phyloP scores from a whole-genome alignment of 805 yeast genomes.

The Yarrowia bubula region DNA sequence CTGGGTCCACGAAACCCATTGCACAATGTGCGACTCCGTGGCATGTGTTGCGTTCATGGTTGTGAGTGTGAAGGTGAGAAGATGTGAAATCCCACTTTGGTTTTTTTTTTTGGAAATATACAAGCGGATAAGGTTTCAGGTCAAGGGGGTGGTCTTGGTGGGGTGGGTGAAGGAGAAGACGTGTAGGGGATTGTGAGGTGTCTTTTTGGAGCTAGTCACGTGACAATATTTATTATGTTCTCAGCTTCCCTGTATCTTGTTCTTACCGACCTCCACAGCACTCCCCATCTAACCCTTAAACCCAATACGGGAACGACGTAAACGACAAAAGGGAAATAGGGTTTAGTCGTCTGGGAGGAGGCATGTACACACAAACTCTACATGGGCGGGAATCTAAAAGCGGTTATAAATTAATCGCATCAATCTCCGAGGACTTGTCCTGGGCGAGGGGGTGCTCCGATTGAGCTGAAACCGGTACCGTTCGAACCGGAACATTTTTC shows the following conservation, averaged over 20 bases:
- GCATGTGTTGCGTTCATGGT: slow-evolving; percentile 14
- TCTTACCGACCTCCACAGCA: neutral
- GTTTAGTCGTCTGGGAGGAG: neutral
- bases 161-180: neutral
- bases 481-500: neutral
- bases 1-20: slow-evolving; percentile 25
- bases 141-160: neutral
- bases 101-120: neutral
- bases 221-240: neutral
- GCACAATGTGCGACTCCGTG: slow-evolving; percentile 24
- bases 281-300: neutral
- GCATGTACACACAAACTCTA: slow-evolving; percentile 17
- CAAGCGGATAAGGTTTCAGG: neutral
- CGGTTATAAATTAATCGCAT: slow-evolving; percentile 1
- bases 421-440: neutral
- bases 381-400: slow-evolving; percentile 18
- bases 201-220: neutral
- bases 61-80: neutral
- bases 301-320: slow-evolving; percentile 11
- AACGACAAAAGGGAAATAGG: neutral
- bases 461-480: neutral
- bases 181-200: neutral
- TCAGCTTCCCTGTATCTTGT: neutral
- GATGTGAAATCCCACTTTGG: neutral
- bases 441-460: neutral